Evolutionary conservation across 768 basidiomycete genomes (phyloP), one percentile per base, ranked within the genome.

Genomic region (Boletus rex-veris): DNA sequence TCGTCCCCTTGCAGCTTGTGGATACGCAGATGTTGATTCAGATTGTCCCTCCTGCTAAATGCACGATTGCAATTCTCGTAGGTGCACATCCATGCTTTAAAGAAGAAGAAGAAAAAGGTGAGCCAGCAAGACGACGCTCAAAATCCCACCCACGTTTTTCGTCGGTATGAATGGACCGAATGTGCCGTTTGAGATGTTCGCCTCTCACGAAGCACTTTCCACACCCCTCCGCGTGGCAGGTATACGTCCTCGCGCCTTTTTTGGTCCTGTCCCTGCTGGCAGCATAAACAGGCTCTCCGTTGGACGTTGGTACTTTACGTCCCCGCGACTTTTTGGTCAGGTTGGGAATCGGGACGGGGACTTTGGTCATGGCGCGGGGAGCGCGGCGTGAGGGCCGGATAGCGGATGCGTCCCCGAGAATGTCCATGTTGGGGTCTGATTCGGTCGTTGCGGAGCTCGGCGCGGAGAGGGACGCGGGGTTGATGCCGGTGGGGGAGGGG

Each of bases 151-250:
- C 60, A 92, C 90, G 87, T 76, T 88, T 90, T 63, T 91, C 89
- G 59, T 88, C 75, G 2, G 90, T 91, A 69, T 93, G 90, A 45
- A 93, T 85, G 50, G 84, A 85, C 54, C 85, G 70, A 18, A 92
- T 79, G 72, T 92, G 91, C 26, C 91, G 74, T 71, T 91, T 90
- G 53, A 94, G 73, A 68, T 93, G 91, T 60, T 92, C 89, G 2
- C 84, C 81, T 3, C 91, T 76, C 36, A 81, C 81, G 62, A 94
- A 94, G 52, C 84, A 84, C 73, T 91, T 91, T 16, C 82, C 83
- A 60, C 91, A 93, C 1, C 81, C 88, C 1, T 80, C 73, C 0
- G 88, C 87, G 18, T 76, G 74, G 67, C 90, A 92, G 55, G 80
- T 75, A 67, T 83, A 86, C 28, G 78, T 75, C 45, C 87, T 73